A percentile compares a stretch with the other conserved stretches of the same genome.
These are phyloP conservation scores for Stachybotrys chartarum DNA, from an alignment of 2,329 filamentous ascomycete species.

Conservation along the genomic window DNA sequence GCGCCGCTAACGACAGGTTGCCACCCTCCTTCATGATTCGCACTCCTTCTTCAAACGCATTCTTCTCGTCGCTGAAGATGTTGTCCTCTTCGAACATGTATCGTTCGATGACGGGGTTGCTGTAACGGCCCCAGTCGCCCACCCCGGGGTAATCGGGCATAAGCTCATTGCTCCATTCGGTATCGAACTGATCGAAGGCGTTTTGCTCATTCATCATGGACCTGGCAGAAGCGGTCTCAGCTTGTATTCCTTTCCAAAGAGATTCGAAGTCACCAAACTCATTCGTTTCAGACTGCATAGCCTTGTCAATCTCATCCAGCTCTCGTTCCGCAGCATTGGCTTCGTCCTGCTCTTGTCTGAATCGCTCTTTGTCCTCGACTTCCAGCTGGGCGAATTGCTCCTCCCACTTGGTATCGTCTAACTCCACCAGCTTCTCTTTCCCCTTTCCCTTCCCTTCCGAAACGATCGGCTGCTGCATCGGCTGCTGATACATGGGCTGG, in stretches of 20 bases:
- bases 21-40: slow-evolving; percentile 90
- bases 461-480: slow-evolving; percentile 36
- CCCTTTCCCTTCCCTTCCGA: slow-evolving; percentile 55
- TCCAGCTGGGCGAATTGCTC: slow-evolving; percentile 91
- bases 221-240: slow-evolving; percentile 63
- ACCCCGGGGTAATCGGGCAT: slow-evolving; percentile 50
- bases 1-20: slow-evolving; percentile 84
- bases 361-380: slow-evolving; percentile 30
- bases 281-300: slow-evolving; percentile 61
- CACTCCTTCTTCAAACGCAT: slow-evolving; percentile 88
- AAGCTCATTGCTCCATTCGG: slow-evolving; percentile 64
- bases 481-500: slow-evolving; percentile 38
- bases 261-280: slow-evolving; percentile 84
- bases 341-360: slow-evolving; percentile 45
- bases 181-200: slow-evolving; percentile 62
- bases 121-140: slow-evolving; percentile 59
- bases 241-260: slow-evolving; percentile 77
- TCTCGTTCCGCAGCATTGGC: slow-evolving; percentile 71
- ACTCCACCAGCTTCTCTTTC: slow-evolving; percentile 89
- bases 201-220: slow-evolving; percentile 62
- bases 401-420: slow-evolving; percentile 93
- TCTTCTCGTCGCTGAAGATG: slow-evolving; percentile 70
- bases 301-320: slow-evolving; percentile 75
- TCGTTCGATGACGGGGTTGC: slow-evolving; percentile 74
- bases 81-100: slow-evolving; percentile 97